Percentiles rank a stretch among this genome's conserved stretches.
Conservation (phyloP, 768 basidiomycete genomes). For the Tricholoma matsutake region DNA sequence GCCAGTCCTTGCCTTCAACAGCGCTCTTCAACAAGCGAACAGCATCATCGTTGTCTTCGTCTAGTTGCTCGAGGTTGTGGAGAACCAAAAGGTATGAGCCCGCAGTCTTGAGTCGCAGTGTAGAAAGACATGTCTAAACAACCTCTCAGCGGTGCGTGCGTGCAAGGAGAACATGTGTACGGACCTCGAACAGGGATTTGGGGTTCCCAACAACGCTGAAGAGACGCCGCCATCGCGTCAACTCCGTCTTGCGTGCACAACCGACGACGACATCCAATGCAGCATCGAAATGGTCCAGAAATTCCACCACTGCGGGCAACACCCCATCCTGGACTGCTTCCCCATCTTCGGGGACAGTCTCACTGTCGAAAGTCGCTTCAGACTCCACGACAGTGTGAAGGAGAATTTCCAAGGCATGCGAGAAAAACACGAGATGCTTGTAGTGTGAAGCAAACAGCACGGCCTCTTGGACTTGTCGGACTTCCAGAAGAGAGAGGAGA, state of each 20-base stretch:
- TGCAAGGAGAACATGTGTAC: not conserved
- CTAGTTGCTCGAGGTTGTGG: constrained; percentile 88
- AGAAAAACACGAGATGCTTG: constrained; percentile 85
- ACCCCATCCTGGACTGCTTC: constrained; percentile 36
- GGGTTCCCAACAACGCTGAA: constrained; percentile 93
- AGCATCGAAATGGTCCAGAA: constrained; percentile 92
- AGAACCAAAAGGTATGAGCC: constrained; percentile 91
- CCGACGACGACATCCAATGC: constrained; percentile 91
- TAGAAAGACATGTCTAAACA: constrained; percentile 65
- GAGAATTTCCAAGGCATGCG: constrained; percentile 91
- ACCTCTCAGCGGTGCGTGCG: not conserved
- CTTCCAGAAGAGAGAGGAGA: constrained; percentile 76
- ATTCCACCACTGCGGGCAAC: constrained; percentile 74
- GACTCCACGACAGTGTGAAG: constrained; percentile 92
- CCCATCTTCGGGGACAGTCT: constrained; percentile 26
- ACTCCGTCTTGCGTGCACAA: constrained; percentile 95
- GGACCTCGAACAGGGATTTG: constrained; percentile 85
- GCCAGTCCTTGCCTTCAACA: constrained; percentile 78
- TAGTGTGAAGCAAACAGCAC: constrained; percentile 86
- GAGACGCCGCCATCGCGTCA: constrained; percentile 83
- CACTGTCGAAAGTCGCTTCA: constrained; percentile 46
- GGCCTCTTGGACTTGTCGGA: constrained; percentile 64
- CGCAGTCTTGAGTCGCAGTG: constrained; percentile 79
- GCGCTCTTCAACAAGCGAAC: constrained; percentile 77
- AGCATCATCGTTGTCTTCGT: constrained; percentile 76